Evolutionary conservation across 441 rosid species (phyloP), one percentile per base, ranked within the genome.

Genomic region (Breynia disticha): DNA sequence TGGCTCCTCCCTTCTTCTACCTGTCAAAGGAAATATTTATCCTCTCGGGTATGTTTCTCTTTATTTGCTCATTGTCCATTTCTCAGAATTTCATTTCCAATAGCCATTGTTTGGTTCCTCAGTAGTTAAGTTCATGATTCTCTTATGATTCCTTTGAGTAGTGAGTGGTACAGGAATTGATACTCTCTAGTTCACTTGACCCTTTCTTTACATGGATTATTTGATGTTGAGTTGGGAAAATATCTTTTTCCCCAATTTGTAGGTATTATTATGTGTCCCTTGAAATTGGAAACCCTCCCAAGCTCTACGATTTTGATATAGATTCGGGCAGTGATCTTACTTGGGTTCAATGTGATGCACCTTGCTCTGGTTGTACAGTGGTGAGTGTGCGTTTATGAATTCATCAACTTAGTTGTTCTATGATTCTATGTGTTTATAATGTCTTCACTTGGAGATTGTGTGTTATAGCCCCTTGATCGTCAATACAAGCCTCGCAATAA

Each of bases 311-410:
- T 60, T 80, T 91, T 48, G 95, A 91, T 76, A 77, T 85, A 20
- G 96, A 91, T 48, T 82, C 96, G 6, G 98, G 96, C 15, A 91
- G 95, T 69, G 95, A 91, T 62, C 90, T 91, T 19, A 83, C 96
- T 50, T 87, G 95, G 96, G 87, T 91, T 67, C 95, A 91, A 65
- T 91, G 98, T 46, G 78, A 83, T 71, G 94, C 84, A 22, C 95
- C 89, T 50, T 75, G 90, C 55, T 75, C 41, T 35, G 79, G 52
- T 6, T 90, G 90, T 67, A 56, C 81, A 17, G 79, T 66, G 98
- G 97, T 72, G 60, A 46, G 41, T 35, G n/a, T 11, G 8, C 49
- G 5, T 19, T 28, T 51, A 41, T 8, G 18, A 14, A 15, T 15
- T 45, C 48, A 12, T 15, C 17, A 5, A 15, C 7, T n/a, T 18